These are phyloP conservation scores for Geranium rotundifolium DNA, from an alignment of 345 rosid genomes.

Conservation along the genomic window DNA sequence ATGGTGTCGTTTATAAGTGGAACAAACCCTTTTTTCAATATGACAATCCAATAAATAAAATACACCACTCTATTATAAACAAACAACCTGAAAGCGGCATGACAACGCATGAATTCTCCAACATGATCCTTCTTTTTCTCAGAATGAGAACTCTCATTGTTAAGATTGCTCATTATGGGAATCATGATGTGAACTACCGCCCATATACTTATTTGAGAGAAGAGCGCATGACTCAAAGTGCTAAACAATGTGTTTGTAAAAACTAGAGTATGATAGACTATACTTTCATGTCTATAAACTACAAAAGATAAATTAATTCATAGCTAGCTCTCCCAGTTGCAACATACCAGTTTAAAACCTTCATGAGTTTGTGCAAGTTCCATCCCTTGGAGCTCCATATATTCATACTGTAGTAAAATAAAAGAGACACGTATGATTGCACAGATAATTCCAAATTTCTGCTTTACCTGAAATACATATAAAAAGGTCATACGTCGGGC, in stretches of 20 bases:
- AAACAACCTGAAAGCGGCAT: too few relatives aligned
- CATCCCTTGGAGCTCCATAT: slow-evolving; percentile 23
- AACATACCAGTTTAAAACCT: slow-evolving; percentile 43
- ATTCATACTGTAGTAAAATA: slow-evolving; percentile 32
- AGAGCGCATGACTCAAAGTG: too few relatives aligned
- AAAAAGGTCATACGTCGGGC: slow-evolving; percentile 1
- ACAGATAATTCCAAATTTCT: slow-evolving; percentile 38
- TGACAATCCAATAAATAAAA: too few relatives aligned
- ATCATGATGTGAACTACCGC: too few relatives aligned
- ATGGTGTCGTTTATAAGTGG: too few relatives aligned
- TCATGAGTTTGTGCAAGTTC: slow-evolving; percentile 22
- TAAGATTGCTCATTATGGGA: too few relatives aligned
- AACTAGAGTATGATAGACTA: background rate
- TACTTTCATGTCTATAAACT: background rate
- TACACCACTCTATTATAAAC: too few relatives aligned
- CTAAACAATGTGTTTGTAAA: too few relatives aligned
- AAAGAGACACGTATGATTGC: slow-evolving; percentile 38
- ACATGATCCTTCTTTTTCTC: background rate
- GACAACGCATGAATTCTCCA: background rate
- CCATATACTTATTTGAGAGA: too few relatives aligned
- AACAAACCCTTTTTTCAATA: too few relatives aligned
- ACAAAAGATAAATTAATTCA: background rate
- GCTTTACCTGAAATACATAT: slow-evolving; percentile 25
- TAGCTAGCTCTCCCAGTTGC: background rate
- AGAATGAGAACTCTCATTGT: background rate